Conservation (phyloP, 2,329 filamentous ascomycete genomes). For the Rhytidhysteron rufulum region DNA sequence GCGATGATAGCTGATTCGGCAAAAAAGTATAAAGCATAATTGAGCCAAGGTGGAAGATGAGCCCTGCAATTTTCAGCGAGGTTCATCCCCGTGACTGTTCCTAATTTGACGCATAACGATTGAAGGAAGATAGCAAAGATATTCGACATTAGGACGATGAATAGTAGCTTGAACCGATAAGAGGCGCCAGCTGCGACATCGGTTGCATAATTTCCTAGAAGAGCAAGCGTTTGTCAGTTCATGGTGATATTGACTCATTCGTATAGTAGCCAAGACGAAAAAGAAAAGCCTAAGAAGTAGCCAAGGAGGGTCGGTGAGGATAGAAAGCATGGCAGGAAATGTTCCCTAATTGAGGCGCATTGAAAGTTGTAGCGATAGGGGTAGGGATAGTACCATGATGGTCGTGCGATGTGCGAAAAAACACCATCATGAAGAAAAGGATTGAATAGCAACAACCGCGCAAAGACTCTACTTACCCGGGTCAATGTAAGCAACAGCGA, state of each 20-base stretch:
- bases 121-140: slow-evolving; percentile 69
- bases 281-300: too few relatives aligned
- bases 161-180: slow-evolving; percentile 63
- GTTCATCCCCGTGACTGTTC: slow-evolving; percentile 48
- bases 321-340: too few relatives aligned
- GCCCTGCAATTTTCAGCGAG: slow-evolving; percentile 48
- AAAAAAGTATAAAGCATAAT: slow-evolving; percentile 51
- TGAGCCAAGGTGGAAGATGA: slow-evolving; percentile 52
- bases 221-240: background rate
- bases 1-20: slow-evolving; percentile 56
- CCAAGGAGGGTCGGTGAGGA: too few relatives aligned
- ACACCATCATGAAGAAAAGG: too few relatives aligned
- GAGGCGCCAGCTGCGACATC: slow-evolving; percentile 65
- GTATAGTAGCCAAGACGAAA: too few relatives aligned
- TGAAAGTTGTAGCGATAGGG: too few relatives aligned
- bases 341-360: too few relatives aligned
- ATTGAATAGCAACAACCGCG: too few relatives aligned
- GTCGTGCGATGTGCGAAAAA: too few relatives aligned
- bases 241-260: too few relatives aligned
- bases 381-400: too few relatives aligned
- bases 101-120: slow-evolving; percentile 60
- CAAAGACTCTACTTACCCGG: slow-evolving; percentile 29
- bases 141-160: slow-evolving; percentile 66
- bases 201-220: slow-evolving; percentile 65
- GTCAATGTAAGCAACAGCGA: slow-evolving; percentile 49